Base-by-base conservation (phyloP, 148 eudicot genomes). In the Diospyros kaki region DNA sequence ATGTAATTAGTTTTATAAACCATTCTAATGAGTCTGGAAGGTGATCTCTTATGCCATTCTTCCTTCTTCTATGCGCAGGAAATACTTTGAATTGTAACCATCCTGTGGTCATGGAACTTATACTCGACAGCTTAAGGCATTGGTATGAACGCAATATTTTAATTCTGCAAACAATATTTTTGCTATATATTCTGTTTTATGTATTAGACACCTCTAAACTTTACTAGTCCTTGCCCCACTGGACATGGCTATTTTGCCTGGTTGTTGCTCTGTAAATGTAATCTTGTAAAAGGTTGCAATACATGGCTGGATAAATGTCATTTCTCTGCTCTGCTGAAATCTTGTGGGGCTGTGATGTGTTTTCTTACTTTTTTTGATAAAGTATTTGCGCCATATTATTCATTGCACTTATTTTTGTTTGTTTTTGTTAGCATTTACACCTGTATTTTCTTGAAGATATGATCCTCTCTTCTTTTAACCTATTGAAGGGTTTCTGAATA, bases 21-120 rank as follows among this genome's bases (percentile, higher is more conserved):
- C 17, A 41, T 61, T 66, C 42, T 43, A 44, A 45, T 53, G 54
- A 62, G 56, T 28, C 14, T 28, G 17, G 58, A 58, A 58, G 40
- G 44, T 71, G 41, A 55, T 80, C 44, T 71, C 6, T 55, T 17
- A 54, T 81, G 68, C 74, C 59, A 14, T 48, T 79, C 73, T 69
- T 42, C 28, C 28, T 28, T 28, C 28, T 69, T 68, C 60, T 61
- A 12, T 76, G 46, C 86, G 82, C 86, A 96, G 99, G 99, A 28
- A 96, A 96, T 78, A 91, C 99, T 15, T 83, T 96, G 62, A 96
- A 93, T 77, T 93, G 99, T 75, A 96, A 96, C 86, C 98, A 91
- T 83, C 99, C 98, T 68, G 93, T 93, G 80, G 99, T 96, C 83
- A 93, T 96, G 99, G 99, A 96, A 62, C 90, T 96, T 66, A 73